Base-by-base conservation (phyloP, 2,329 filamentous ascomycete genomes). In the Metarhizium sp. region DNA sequence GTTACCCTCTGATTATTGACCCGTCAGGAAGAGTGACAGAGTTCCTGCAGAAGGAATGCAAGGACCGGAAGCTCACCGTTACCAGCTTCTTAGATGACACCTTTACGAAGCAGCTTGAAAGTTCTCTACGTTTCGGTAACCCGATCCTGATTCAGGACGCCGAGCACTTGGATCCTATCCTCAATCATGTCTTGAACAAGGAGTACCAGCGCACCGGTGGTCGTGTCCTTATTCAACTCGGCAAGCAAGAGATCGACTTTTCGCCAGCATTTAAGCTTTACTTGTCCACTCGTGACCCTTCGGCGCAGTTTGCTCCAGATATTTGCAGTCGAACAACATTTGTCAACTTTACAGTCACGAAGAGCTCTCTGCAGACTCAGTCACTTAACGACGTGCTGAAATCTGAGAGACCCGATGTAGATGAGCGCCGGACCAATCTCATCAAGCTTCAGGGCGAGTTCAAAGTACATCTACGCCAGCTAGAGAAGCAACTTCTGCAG, bases 371-470 rank as follows among this genome's bases (percentile, higher is more conserved):
- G 67, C 94, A 96, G 74, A 97, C 94, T 2, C 94, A 99, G 72
- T 96, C 94, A 1, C 83, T 99, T 62, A 96, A 96, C 63, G 92
- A 99, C 60, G 94, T 97, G 38, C 82, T 99, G 66, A 97, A 97
- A 72, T 96, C 92, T 14, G 94, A 99, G 77, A 85, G 95, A 55
- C 94, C 95, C 4, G 94, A 99, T 73, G 91, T 99, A 18, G 94
- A 99, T 68, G 92, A 97, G 76, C 84, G 94, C 60, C 85, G 94
- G 56, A 95, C 92, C 40, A 97, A 99, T 69, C 85, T 99, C 61
- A 95, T 97, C 80, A 99, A 99, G 75, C 83, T 96, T 65, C 94
- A 99, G 75, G 94, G 94, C 66, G 95, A 99, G 73, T 99, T 99
- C 80, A 96, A 95, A 75, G 86, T 97, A n/a, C 92, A 96, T 72